Evolutionary conservation across 2,329 filamentous ascomycete genomes (phyloP), one percentile per base, ranked within the genome.

Genomic region (Phyllachora maydis): DNA sequence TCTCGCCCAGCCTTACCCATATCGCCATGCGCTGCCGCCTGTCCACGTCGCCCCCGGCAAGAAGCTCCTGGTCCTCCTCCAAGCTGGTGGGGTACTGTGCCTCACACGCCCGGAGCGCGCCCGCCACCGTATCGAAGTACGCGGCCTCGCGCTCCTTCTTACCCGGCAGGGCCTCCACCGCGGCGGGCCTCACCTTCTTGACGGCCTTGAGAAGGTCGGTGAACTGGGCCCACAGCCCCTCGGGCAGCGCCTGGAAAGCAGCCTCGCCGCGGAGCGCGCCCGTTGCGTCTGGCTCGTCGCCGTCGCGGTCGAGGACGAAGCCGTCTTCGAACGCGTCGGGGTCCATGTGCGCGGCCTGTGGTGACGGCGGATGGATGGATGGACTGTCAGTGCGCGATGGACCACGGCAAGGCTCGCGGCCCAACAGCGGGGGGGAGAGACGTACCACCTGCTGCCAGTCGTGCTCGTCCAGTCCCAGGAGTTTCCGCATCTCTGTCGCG

Each of bases 241-340:
- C 46, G 0, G 62, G 60, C 16, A 65, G 42, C 14, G 41, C 43
- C 4, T 44, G 41, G 7, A 61, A 41, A 1, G 33, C 34, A 2
- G 50, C 46, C 2, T 47, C 32, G 0, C 41, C 46, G 1, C 21
- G 15, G 2, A 43, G 21, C 12, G 28, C 28, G 11, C 64, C 64
- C 8, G 53, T 51, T 0, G 53, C 37, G 29, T 59, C 53, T 1
- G 61, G 57, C 15, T 65, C 61, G 0, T 52, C 52, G 2, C 54
- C 46, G 19, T 59, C 53, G 14, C 60, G 52, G 33, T 70, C 65
- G 10, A 79, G 54, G 22, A 81, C 69, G 33, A 83, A 82, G 11
- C 63, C 66, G 17, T 83, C 74, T 25, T 88, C 79, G 3, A 78
- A 45, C 7, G 81, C 54, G 19, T 74, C 66, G 5, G 69, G 61